Evolutionary conservation across 768 basidiomycete genomes (phyloP).

Genomic region (Cubamyces sp.): DNA sequence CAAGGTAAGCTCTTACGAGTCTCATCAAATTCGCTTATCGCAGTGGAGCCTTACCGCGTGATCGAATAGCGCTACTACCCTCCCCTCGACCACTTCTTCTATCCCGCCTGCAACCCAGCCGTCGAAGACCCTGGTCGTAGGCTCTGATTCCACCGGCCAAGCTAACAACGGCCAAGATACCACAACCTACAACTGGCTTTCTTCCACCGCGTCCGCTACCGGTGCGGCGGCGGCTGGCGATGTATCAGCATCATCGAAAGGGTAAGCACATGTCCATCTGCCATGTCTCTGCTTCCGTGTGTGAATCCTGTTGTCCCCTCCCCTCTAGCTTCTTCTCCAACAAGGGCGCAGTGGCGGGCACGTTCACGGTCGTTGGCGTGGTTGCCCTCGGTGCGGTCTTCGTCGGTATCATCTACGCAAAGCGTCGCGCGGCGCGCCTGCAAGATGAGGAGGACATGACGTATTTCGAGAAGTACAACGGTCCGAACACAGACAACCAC

Average conservation of each 20-base stretch:
- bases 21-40: slow-evolving; percentile 1
- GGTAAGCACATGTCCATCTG: slow-evolving; percentile 12
- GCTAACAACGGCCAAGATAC: slow-evolving; percentile 10
- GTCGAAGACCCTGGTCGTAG: slow-evolving; percentile 3
- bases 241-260: slow-evolving; percentile 20
- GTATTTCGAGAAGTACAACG: slow-evolving; percentile 36
- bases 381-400: slow-evolving; percentile 39
- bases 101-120: slow-evolving; percentile 2
- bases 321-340: slow-evolving; percentile 48
- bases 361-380: slow-evolving; percentile 47
- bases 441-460: slow-evolving; percentile 34
- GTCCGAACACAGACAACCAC: slow-evolving; percentile 13
- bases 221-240: slow-evolving; percentile 13
- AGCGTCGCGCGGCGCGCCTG: slow-evolving; percentile 35
- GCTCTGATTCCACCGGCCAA: slow-evolving; percentile 9
- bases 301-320: background rate
- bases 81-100: slow-evolving; percentile 17
- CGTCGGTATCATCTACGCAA: slow-evolving; percentile 34
- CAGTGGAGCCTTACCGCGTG: background rate
- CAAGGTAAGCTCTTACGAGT: slow-evolving; percentile 12
- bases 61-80: slow-evolving; percentile 18
- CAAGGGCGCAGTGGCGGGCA: slow-evolving; percentile 50
- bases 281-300: background rate
- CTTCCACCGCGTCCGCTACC: slow-evolving; percentile 15
- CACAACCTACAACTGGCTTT: slow-evolving; percentile 16